Percentiles rank a stretch among this genome's conserved stretches.
phyloP scores from a whole-genome alignment of 2,329 filamentous ascomycete genomes.

The Aspergillus thermomutatus region DNA sequence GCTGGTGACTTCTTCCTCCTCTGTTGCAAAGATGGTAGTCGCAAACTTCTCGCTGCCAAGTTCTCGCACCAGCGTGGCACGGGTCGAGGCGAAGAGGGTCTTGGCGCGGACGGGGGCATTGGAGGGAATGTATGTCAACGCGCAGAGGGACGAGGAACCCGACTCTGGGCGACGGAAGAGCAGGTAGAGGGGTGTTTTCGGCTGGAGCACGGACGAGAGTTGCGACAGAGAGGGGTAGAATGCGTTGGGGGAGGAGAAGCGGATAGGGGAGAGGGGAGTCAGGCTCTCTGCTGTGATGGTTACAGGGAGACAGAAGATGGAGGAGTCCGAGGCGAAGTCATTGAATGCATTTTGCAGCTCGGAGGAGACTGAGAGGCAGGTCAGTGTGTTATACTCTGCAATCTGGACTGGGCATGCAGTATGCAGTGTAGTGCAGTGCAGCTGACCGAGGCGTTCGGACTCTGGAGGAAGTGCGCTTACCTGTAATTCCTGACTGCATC shows the following conservation, averaged over 20 bases:
- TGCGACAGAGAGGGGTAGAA: constrained; percentile 51
- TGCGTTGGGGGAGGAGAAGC: constrained; percentile 38
- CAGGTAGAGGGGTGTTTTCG: constrained; percentile 58
- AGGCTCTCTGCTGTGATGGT: constrained; percentile 46
- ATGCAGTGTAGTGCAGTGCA: not conserved
- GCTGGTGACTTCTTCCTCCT: constrained; percentile 54
- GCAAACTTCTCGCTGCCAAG: constrained; percentile 60
- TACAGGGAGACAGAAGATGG: constrained; percentile 45
- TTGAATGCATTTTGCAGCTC: constrained; percentile 48
- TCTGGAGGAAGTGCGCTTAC: constrained; percentile 22
- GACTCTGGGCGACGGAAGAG: constrained; percentile 52
- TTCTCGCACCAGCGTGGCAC: constrained; percentile 57
- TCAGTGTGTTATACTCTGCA: not conserved
- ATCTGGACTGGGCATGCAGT: constrained; percentile 3
- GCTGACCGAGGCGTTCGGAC: not conserved
- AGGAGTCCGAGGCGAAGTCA: constrained; percentile 38
- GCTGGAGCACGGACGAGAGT: constrained; percentile 51
- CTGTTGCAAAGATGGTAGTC: constrained; percentile 58
- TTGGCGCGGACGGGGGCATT: constrained; percentile 62
- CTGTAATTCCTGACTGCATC: constrained; percentile 51
- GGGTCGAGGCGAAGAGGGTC: constrained; percentile 64
- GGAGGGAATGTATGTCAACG: constrained; percentile 62
- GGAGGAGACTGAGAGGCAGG: constrained; percentile 35
- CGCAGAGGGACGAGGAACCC: constrained; percentile 38
- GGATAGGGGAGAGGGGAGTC: constrained; percentile 37